Percentiles rank a stretch among this genome's conserved stretches.
phyloP scores from a whole-genome alignment of 345 rosid species.

The rapeseed (Brassica napus) region DNA sequence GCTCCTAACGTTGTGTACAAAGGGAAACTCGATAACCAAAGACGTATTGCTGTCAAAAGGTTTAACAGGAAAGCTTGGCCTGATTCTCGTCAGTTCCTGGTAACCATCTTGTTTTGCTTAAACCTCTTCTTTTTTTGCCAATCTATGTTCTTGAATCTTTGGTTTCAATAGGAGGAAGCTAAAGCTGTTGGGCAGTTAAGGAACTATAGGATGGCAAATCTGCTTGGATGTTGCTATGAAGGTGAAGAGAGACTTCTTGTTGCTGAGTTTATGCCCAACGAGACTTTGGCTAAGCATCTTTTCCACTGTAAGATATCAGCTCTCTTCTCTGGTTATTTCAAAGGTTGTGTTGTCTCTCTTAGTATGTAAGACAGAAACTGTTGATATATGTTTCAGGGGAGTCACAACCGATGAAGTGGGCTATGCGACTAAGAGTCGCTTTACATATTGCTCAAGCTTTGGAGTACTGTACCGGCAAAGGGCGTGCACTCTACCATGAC shows the following conservation, averaged over 20 bases:
- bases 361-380: not conserved
- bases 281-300: not conserved
- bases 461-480: not conserved
- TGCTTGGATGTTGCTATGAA: not conserved
- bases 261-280: not conserved
- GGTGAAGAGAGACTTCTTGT: conserved; percentile 1
- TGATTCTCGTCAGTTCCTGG: not conserved
- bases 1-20: conserved; percentile 39
- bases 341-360: not conserved
- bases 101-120: not conserved
- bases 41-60: conserved; percentile 80
- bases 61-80: conserved; percentile 66
- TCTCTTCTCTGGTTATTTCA: not conserved
- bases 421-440: not conserved
- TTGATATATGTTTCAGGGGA: not conserved
- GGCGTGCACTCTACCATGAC: not conserved
- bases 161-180: not conserved
- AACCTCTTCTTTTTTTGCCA: not conserved
- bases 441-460: conserved; percentile 1
- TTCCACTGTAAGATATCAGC: not conserved
- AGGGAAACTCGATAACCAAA: conserved; percentile 83
- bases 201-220: not conserved
- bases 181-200: not conserved
- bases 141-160: not conserved
- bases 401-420: not conserved